These are phyloP conservation scores for Backusella morwellensis DNA, from an alignment of 192 early-diverging fungal species.

Conservation along the genomic window DNA sequence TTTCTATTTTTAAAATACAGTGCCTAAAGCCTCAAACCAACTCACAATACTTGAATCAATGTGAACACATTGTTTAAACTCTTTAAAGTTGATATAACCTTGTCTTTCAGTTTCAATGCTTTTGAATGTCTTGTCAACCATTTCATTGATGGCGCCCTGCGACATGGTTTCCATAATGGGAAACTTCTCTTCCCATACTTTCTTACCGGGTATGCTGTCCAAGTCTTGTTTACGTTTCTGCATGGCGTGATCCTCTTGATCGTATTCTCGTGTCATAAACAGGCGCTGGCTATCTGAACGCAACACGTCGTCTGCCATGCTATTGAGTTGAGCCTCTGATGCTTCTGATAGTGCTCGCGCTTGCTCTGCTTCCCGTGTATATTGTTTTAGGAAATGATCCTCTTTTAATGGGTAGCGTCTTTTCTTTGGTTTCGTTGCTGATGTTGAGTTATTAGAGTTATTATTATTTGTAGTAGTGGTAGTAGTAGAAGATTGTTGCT, in stretches of 20 bases:
- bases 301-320: not conserved
- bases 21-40: slow-evolving; percentile 92
- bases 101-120: slow-evolving; percentile 55
- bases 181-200: slow-evolving; percentile 55
- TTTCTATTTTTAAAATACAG: slow-evolving; percentile 58
- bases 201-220: slow-evolving; percentile 3
- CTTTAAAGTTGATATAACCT: slow-evolving; percentile 72
- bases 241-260: not conserved
- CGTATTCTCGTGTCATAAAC: not conserved
- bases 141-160: slow-evolving; percentile 90
- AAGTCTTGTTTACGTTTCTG: slow-evolving; percentile 2
- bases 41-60: slow-evolving; percentile 77
- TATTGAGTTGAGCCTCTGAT: not conserved
- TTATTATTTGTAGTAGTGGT: not conserved
- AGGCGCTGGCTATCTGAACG: slow-evolving; percentile 2
- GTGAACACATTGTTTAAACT: slow-evolving; percentile 78
- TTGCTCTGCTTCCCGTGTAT: slow-evolving; percentile 12
- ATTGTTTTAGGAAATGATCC: slow-evolving; percentile 22
- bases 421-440: not conserved
- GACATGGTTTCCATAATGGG: slow-evolving; percentile 92
- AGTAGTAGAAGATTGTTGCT: not conserved
- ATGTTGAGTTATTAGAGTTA: not conserved
- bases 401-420: slow-evolving; percentile 18
- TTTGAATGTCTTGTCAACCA: slow-evolving; percentile 86
- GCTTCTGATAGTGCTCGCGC: not conserved